Conservation (phyloP, 176 grass and related monocot genomes). For the Pontederia crassipes region DNA sequence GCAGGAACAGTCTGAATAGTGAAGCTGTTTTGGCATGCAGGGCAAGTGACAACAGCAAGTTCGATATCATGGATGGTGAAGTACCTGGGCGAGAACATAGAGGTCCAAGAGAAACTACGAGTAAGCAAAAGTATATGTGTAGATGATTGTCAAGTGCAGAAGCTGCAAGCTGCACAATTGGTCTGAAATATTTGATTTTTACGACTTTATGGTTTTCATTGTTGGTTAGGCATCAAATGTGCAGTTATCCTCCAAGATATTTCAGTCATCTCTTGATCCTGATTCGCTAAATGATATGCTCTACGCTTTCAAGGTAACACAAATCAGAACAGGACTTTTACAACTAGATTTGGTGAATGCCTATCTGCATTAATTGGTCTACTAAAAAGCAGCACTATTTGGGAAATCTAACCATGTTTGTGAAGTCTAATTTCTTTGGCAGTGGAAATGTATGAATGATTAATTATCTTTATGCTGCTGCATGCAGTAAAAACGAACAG, state of each 20-base stretch:
- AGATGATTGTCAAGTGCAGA: neutral
- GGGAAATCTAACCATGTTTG: too few species aligned
- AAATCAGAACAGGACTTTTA: too few species aligned
- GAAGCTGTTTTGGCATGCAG: slow-evolving; percentile 18
- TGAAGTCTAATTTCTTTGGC: too few species aligned
- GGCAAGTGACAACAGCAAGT: slow-evolving; percentile 77
- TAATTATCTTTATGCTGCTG: neutral
- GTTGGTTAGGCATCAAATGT: slow-evolving; percentile 41
- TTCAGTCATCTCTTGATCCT: slow-evolving; percentile 24
- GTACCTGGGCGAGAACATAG: slow-evolving; percentile 54
- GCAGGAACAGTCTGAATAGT: neutral
- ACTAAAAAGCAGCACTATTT: too few species aligned
- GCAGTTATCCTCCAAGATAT: slow-evolving; percentile 28
- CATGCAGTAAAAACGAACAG: neutral
- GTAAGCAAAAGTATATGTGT: slow-evolving; percentile 18
- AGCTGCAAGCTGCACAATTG: neutral
- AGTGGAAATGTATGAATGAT: too few species aligned
- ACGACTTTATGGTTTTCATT: neutral
- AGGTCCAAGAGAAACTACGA: slow-evolving; percentile 58
- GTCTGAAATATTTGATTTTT: neutral
- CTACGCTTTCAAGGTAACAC: slow-evolving; percentile 43
- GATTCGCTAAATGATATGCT: slow-evolving; percentile 61
- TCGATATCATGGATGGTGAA: slow-evolving; percentile 93
- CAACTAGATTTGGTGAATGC: too few species aligned
- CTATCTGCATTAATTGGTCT: too few species aligned